phyloP scores from a whole-genome alignment of 1,139 yeast genomes.

The Blastobotrys serpentis region DNA sequence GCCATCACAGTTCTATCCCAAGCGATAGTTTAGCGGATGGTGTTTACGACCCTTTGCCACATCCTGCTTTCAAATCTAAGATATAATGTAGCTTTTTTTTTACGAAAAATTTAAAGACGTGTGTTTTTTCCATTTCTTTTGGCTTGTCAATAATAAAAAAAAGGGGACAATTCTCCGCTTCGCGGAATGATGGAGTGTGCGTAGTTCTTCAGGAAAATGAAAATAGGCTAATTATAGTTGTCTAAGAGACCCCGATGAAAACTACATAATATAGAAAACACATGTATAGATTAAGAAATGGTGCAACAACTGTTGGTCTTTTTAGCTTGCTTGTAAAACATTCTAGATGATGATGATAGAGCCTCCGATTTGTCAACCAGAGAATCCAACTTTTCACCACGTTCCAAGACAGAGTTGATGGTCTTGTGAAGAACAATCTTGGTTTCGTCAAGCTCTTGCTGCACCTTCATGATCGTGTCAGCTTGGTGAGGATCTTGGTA shows the following conservation, averaged over 20 bases:
- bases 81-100: conserved; percentile 20
- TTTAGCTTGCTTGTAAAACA: conserved; percentile 97
- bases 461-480: conserved; percentile 94
- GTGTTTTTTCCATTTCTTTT: too few species aligned
- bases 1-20: conserved; percentile 45
- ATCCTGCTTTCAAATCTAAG: conserved; percentile 35
- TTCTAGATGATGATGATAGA: conserved; percentile 78
- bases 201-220: too few species aligned
- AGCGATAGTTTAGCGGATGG: conserved; percentile 46
- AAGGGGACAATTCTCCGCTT: too few species aligned
- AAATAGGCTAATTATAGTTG: too few species aligned
- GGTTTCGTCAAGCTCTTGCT: conserved; percentile 96
- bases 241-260: too few species aligned
- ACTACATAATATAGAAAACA: too few species aligned
- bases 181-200: too few species aligned
- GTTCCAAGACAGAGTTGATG: conserved; percentile 86
- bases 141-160: background rate
- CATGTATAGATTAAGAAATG: conserved; percentile 49
- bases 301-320: conserved; percentile 96
- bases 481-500: conserved; percentile 98
- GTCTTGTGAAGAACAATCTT: conserved; percentile 95
- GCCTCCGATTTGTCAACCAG: conserved; percentile 95
- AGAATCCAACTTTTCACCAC: conserved; percentile 94
- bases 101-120: too few species aligned
- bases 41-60: conserved; percentile 43